Conservation (phyloP, 83 land plant species). For the Picea engelmannii region DNA sequence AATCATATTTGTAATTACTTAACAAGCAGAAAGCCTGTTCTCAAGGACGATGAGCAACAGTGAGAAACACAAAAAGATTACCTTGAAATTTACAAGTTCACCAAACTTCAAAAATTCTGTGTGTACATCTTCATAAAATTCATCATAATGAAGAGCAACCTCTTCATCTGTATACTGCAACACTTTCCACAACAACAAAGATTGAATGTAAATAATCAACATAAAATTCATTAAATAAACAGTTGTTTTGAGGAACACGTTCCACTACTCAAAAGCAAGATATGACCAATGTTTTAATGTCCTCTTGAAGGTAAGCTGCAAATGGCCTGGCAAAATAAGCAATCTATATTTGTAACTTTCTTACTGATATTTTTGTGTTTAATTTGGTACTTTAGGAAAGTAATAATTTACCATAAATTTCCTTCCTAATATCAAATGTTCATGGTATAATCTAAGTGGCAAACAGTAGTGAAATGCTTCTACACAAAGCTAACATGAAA, state of each 20-base stretch:
- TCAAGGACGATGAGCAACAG: background rate
- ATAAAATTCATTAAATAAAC: background rate
- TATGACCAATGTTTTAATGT: background rate
- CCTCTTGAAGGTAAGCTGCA: background rate
- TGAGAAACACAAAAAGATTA: background rate
- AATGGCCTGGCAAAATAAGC: background rate
- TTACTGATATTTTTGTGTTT: background rate
- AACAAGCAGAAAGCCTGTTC: background rate
- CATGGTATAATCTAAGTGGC: no score
- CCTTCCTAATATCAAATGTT: no score
- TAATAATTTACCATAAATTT: background rate
- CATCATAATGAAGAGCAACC: slow-evolving; percentile 78
- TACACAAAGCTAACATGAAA: no score
- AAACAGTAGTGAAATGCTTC: no score
- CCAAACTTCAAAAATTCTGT: slow-evolving; percentile 96
- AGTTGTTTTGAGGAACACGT: background rate
- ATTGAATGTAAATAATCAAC: slow-evolving; percentile 3
- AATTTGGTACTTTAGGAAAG: background rate
- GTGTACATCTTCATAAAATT: slow-evolving; percentile 98
- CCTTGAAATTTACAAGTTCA: slow-evolving; percentile 97
- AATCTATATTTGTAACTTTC: background rate
- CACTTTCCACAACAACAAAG: slow-evolving; percentile 14
- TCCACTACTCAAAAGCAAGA: background rate
- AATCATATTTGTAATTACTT: slow-evolving; percentile 1
- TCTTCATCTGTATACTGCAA: slow-evolving; percentile 96